Evolutionary conservation across 2,329 filamentous ascomycete genomes (phyloP).

Genomic region (Davidsoniella eucalypti): DNA sequence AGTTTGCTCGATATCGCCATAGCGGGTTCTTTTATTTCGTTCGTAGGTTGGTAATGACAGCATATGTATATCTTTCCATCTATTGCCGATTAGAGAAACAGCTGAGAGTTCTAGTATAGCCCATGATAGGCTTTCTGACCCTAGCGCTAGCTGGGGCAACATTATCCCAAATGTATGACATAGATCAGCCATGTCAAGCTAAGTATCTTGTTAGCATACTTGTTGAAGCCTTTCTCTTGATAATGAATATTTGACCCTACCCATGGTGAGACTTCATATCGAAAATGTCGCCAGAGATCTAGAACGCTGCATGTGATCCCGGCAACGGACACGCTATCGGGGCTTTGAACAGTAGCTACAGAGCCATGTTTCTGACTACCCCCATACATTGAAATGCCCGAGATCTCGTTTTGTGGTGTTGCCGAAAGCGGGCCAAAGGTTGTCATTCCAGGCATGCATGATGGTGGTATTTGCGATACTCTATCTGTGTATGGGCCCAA

Average conservation of each 20-base stretch:
- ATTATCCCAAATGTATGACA: slow-evolving; percentile 25
- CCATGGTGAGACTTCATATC: slow-evolving; percentile 29
- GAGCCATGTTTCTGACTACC: too few species aligned
- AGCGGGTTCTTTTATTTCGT: background rate
- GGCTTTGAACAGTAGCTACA: too few species aligned
- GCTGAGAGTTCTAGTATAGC: slow-evolving; percentile 16
- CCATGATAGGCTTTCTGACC: slow-evolving; percentile 16
- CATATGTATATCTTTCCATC: background rate
- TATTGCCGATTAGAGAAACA: background rate
- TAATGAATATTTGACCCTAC: slow-evolving; percentile 17
- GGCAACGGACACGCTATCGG: too few species aligned
- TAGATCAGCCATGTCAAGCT: slow-evolving; percentile 28
- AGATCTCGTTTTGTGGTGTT: slow-evolving; percentile 8
- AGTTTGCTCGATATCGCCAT: background rate
- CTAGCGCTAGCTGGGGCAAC: slow-evolving; percentile 19
- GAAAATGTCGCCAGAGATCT: slow-evolving; percentile 25
- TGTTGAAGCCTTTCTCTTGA: too few species aligned
- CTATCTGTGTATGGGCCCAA: background rate
- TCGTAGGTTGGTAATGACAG: background rate
- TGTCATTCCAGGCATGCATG: background rate
- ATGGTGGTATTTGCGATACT: background rate
- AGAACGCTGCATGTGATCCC: slow-evolving; percentile 12
- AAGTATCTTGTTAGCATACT: background rate
- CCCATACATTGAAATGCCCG: too few species aligned
- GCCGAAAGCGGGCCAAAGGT: background rate